Conservation (phyloP, 2,329 filamentous ascomycete genomes). For the Thelonectria discophora region DNA sequence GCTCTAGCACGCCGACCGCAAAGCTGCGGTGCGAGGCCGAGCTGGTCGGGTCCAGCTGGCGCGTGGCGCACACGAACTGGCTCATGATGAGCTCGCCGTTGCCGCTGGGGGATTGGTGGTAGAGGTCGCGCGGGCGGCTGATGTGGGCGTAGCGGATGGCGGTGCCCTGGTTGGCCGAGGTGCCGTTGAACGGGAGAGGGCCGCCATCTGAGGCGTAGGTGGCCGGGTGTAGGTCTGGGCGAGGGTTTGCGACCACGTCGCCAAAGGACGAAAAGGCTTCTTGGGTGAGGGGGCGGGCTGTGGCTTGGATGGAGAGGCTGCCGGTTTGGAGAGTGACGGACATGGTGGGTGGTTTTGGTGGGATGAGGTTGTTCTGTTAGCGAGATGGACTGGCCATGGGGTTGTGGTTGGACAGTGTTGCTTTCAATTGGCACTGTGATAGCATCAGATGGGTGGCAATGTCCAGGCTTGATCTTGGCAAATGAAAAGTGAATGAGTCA, state of each 20-base stretch:
- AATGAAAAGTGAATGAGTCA: too few species aligned
- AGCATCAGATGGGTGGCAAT: conserved; percentile 64
- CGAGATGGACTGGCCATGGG: background rate
- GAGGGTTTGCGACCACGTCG: conserved; percentile 80
- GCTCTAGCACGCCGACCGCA: conserved; percentile 76
- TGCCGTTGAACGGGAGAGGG: conserved; percentile 55
- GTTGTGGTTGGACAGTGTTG: conserved; percentile 6
- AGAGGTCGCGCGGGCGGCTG: conserved; percentile 76
- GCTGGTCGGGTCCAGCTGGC: conserved; percentile 38
- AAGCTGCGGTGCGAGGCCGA: conserved; percentile 57
- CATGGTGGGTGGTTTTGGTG: conserved; percentile 32
- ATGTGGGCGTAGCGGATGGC: conserved; percentile 88
- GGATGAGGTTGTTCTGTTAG: background rate
- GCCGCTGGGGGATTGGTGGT: conserved; percentile 70
- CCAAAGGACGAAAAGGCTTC: conserved; percentile 81
- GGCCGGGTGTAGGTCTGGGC: conserved; percentile 62
- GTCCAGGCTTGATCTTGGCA: conserved; percentile 44
- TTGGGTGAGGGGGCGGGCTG: conserved; percentile 72
- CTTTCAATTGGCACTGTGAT: conserved; percentile 52
- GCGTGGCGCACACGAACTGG: conserved; percentile 81
- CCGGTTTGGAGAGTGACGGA: conserved; percentile 40
- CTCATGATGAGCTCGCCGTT: conserved; percentile 72
- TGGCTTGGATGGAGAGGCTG: conserved; percentile 50
- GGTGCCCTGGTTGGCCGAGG: conserved; percentile 83
- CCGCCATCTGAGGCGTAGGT: conserved; percentile 52